phyloP scores from a whole-genome alignment of 768 basidiomycete species.

The Boletus speciosus region DNA sequence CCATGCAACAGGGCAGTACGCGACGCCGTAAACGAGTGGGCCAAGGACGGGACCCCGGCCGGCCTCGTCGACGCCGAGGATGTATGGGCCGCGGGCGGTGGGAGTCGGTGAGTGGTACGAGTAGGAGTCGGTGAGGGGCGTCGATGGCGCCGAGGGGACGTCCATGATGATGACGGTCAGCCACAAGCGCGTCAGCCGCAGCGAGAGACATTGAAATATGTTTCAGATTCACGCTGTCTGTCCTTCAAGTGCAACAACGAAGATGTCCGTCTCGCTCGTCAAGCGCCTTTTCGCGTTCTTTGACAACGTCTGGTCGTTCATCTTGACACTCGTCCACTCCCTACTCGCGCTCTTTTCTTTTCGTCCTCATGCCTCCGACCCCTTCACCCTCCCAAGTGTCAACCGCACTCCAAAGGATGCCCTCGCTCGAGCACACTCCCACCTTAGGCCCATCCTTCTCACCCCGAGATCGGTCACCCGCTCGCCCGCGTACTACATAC shows the following conservation, averaged over 20 bases:
- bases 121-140: conserved; percentile 65
- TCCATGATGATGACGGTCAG: conserved; percentile 2
- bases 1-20: conserved; percentile 85
- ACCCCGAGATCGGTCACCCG: conserved; percentile 11
- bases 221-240: not conserved
- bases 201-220: conserved; percentile 4
- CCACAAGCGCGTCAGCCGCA: conserved; percentile 12
- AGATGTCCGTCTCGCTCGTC: conserved; percentile 14
- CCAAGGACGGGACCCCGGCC: conserved; percentile 95
- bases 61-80: conserved; percentile 98
- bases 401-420: conserved; percentile 3
- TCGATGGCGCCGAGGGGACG: conserved; percentile 58
- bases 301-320: conserved; percentile 20
- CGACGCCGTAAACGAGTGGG: conserved; percentile 93
- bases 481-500: not conserved
- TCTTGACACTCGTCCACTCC: conserved; percentile 29
- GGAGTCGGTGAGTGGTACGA: conserved; percentile 74
- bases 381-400: conserved; percentile 7
- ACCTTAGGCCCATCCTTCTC: conserved; percentile 21
- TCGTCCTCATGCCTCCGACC: conserved; percentile 10
- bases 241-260: not conserved
- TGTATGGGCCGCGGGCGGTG: conserved; percentile 72
- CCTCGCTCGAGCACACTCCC: conserved; percentile 11
- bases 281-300: conserved; percentile 15
- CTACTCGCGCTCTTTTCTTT: conserved; percentile 19